These are phyloP conservation scores for Grigorovia humatica DNA, from an alignment of 805 yeast genomes.

Conservation along the genomic window DNA sequence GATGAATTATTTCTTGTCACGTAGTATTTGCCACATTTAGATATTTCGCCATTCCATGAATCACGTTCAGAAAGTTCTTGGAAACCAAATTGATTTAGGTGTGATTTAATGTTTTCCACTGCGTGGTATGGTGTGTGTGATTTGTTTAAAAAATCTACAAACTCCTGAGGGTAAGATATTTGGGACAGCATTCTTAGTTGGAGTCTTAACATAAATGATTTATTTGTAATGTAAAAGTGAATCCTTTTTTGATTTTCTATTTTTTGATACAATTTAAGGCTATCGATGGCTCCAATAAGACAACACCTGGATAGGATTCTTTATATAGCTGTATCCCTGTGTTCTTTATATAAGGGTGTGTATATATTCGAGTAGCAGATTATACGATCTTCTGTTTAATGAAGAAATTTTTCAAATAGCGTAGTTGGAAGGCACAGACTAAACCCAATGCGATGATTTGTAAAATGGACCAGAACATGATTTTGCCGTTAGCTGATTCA, in stretches of 20 bases:
- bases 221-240: no score
- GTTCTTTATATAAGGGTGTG: no score
- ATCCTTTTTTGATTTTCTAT: neutral
- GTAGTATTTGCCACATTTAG: slow-evolving; percentile 57
- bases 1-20: slow-evolving; percentile 89
- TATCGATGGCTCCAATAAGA: no score
- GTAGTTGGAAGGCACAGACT: slow-evolving; percentile 68
- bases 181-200: slow-evolving; percentile 18
- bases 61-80: slow-evolving; percentile 60
- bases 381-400: slow-evolving; percentile 77
- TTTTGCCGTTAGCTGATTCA: slow-evolving; percentile 65
- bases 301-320: no score
- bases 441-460: slow-evolving; percentile 58
- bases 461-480: slow-evolving; percentile 60
- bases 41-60: slow-evolving; percentile 51
- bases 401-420: slow-evolving; percentile 70
- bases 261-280: neutral
- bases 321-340: no score
- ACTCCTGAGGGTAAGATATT: slow-evolving; percentile 35
- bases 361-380: neutral
- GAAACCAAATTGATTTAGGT: slow-evolving; percentile 55
- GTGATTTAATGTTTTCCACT: slow-evolving; percentile 52
- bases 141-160: slow-evolving; percentile 65
- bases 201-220: slow-evolving; percentile 18
- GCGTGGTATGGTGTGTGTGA: slow-evolving; percentile 96